phyloP scores from a whole-genome alignment of 106 monocot genomes.

The Posidonia australis region DNA sequence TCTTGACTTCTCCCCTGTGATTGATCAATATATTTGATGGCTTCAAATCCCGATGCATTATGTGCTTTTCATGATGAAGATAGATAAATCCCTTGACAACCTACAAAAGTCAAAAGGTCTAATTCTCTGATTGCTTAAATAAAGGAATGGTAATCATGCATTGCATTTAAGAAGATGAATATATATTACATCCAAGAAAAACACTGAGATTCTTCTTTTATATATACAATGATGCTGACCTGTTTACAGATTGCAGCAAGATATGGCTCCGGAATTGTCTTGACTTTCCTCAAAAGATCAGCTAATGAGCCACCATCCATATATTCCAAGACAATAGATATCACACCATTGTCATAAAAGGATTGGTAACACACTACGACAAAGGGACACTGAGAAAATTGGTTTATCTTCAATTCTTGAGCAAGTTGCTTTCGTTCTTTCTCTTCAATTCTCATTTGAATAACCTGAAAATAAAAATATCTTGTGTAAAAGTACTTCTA shows the following conservation, averaged over 20 bases:
- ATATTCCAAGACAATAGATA: constrained; percentile 86
- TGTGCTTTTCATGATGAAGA: constrained; percentile 78
- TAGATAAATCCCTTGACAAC: constrained; percentile 70
- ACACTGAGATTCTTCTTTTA: neutral
- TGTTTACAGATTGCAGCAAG: constrained; percentile 86
- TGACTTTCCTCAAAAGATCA: constrained; percentile 61
- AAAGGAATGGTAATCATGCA: neutral
- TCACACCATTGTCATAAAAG: constrained; percentile 71
- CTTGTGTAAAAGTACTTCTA: neutral
- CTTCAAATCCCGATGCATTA: constrained; percentile 84
- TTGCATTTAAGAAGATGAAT: neutral
- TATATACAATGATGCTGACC: constrained; percentile 34
- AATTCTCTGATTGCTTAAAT: neutral
- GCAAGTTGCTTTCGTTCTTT: constrained; percentile 47
- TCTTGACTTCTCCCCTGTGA: constrained; percentile 85
- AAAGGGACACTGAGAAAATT: constrained; percentile 49
- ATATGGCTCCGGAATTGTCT: constrained; percentile 69
- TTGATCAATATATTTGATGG: constrained; percentile 88
- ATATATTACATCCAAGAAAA: neutral
- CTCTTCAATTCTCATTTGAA: constrained; percentile 66
- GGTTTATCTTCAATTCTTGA: constrained; percentile 70
- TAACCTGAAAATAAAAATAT: constrained; percentile 31
- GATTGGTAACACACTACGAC: constrained; percentile 73
- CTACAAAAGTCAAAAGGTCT: constrained; percentile 18
- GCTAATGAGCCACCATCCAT: constrained; percentile 92